Base-by-base conservation (phyloP, 306 rosid genomes). In the Casuarina cunninghamiana region DNA sequence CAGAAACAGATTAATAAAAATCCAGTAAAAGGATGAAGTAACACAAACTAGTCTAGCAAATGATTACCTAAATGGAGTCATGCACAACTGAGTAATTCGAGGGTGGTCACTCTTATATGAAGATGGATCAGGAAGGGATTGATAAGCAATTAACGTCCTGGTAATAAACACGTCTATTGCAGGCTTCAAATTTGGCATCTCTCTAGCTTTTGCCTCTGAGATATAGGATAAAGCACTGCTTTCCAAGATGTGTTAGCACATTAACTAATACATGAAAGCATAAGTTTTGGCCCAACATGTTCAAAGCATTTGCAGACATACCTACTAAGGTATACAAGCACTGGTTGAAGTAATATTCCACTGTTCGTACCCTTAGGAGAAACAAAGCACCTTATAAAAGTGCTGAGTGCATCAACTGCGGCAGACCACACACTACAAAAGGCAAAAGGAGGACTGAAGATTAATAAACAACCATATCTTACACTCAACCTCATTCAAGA, bases 401-500 rank as follows among this genome's bases (percentile, higher is more conserved):
- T 88, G 6, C 96, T 85, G 58, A 95, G 97, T 13, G 97, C 97
- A 85, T 91, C 93, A 80, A 93, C 83, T 65, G 99, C 99, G 17
- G 96, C 90, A 83, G 99, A 89, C 97, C 96, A 95, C 83, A 95
- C 93, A 39, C 98, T 95, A 84, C 88, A 84, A 86, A 79, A 32
- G 75, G 78, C 72, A 54, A 69, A 54, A 48, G 65, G 38, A 42
- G 67, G 57, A 70, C 35, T 32, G 11, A 83, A 46, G 42, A 19
- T 58, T 26, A 39, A 54, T 11, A 66, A 81, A n/a, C 26, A 42
- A 38, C 38, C 43, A 35, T 51, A 58, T 16, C 16, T 35, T 15
- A 53, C 60, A 53, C 6, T 53, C 26, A 53, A 53, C 60, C 60
- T 53, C 19, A 53, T 53, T 17, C 60, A 53, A n/a, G 60, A 53